phyloP scores from a whole-genome alignment of 2,329 filamentous ascomycete genomes.

The Talaromyces sp. region DNA sequence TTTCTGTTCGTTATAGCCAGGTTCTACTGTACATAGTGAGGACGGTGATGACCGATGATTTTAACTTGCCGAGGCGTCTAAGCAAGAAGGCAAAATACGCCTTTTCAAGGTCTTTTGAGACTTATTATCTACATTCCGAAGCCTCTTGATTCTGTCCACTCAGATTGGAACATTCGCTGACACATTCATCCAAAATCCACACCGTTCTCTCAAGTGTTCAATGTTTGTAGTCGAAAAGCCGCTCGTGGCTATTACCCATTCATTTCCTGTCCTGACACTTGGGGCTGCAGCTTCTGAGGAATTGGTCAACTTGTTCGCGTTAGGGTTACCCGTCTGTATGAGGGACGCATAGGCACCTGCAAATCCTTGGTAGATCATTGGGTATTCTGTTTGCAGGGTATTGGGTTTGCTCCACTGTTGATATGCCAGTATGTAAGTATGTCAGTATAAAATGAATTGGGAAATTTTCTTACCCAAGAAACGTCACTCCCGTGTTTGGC shows the following conservation, averaged over 20 bases:
- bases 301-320: slow-evolving; percentile 56
- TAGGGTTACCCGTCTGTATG: slow-evolving; percentile 60
- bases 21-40: background rate
- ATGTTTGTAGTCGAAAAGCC: background rate
- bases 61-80: background rate
- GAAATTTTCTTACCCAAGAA: no score
- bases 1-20: no score
- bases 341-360: slow-evolving; percentile 61
- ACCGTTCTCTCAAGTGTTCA: background rate
- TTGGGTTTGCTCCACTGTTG: slow-evolving; percentile 25
- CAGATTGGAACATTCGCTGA: background rate
- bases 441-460: no score
- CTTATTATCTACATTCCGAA: background rate
- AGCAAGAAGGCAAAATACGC: background rate
- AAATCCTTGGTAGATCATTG: slow-evolving; percentile 57
- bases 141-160: background rate
- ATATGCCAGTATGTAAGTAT: background rate
- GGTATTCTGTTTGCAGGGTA: slow-evolving; percentile 52
- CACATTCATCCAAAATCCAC: slow-evolving; percentile 3
- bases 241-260: background rate
- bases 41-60: background rate
- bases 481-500: background rate
- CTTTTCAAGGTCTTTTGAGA: background rate
- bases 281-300: slow-evolving; percentile 28
- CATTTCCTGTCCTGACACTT: background rate